Conservation (phyloP, 257 asterid genomes). For the Echites panduratus region DNA sequence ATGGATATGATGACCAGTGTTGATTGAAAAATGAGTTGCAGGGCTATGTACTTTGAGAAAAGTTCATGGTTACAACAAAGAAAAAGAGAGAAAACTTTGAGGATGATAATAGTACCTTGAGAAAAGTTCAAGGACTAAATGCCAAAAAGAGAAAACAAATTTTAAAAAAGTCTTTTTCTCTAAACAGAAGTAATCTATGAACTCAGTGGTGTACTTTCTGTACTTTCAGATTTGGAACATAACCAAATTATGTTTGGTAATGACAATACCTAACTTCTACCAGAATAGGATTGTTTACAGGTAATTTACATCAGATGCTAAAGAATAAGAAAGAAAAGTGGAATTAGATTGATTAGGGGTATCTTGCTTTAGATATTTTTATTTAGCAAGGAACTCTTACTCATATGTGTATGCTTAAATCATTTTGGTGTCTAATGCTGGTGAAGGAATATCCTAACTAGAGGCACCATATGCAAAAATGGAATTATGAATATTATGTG, state of each 20-base stretch:
- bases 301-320: background rate
- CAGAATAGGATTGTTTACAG: background rate
- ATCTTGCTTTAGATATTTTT: background rate
- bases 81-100: too few relatives aligned
- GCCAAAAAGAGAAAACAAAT: background rate
- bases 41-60: too few relatives aligned
- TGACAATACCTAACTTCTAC: background rate
- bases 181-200: background rate
- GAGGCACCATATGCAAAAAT: too few relatives aligned
- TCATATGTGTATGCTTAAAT: background rate
- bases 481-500: too few relatives aligned
- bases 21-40: too few relatives aligned
- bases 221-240: background rate
- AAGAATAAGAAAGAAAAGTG: background rate
- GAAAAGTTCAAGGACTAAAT: background rate
- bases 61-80: background rate
- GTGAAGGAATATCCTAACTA: too few relatives aligned
- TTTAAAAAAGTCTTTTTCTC: background rate
- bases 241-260: background rate
- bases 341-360: background rate
- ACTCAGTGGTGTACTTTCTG: background rate
- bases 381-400: background rate
- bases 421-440: too few relatives aligned
- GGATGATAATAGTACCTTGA: background rate
- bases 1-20: too few relatives aligned